These are phyloP conservation scores for Fusarium cyanostomum DNA, from an alignment of 2,329 filamentous ascomycete genomes.

Conservation along the genomic window DNA sequence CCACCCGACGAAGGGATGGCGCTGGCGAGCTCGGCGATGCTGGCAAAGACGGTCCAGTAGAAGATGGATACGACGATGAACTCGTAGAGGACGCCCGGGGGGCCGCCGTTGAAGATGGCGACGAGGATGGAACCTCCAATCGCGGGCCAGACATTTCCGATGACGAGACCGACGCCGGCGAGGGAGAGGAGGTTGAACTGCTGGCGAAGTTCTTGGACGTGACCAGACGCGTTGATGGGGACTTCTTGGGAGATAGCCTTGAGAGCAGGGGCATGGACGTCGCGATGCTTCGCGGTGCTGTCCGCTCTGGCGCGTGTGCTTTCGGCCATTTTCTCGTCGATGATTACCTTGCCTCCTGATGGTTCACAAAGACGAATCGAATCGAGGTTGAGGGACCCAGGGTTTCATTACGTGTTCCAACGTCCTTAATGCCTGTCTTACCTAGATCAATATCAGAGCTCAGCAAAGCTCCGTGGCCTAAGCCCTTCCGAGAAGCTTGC, in stretches of 20 bases:
- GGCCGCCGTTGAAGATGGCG: constrained; percentile 69
- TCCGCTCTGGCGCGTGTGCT: constrained; percentile 16
- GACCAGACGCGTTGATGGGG: constrained; percentile 52
- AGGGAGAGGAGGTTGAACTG: constrained; percentile 54
- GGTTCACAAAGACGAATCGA: background rate
- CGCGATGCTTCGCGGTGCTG: constrained; percentile 3
- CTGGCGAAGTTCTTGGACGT: constrained; percentile 52
- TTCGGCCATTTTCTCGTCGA: constrained; percentile 9
- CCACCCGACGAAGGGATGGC: constrained; percentile 69
- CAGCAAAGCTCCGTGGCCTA: background rate
- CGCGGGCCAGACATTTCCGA: constrained; percentile 56
- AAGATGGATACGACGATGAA: constrained; percentile 60
- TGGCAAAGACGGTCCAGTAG: constrained; percentile 67
- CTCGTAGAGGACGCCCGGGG: constrained; percentile 70
- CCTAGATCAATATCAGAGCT: background rate
- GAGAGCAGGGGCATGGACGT: background rate
- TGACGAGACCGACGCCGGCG: constrained; percentile 52
- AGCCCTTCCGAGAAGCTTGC: constrained; percentile 2
- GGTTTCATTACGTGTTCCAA: background rate
- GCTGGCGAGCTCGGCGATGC: constrained; percentile 68
- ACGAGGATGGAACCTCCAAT: constrained; percentile 57
- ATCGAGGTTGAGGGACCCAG: background rate
- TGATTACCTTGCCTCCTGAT: background rate
- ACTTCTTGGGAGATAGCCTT: constrained; percentile 7
- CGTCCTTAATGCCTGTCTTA: background rate